phyloP scores from a whole-genome alignment of 176 grass and related monocot species.

The Avena sativa region DNA sequence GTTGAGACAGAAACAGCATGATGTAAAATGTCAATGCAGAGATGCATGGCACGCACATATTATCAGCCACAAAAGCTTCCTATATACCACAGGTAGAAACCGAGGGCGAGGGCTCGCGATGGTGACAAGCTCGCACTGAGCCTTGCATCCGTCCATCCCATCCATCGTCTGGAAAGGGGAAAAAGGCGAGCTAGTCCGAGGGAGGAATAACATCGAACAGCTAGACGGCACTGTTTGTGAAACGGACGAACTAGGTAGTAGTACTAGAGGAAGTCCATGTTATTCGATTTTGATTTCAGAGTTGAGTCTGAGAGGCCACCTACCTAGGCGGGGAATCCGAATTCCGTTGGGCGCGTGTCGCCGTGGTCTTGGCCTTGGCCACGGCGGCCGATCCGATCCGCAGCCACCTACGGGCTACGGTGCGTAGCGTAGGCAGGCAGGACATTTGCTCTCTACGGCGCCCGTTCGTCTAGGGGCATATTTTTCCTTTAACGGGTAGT shows the following conservation, averaged over 20 bases:
- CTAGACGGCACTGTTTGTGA: slow-evolving; percentile 39
- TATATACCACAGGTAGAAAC: neutral
- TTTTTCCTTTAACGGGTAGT: slow-evolving; percentile 34
- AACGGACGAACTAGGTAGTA: slow-evolving; percentile 37
- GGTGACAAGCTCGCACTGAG: neutral
- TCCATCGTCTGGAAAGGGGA: slow-evolving; percentile 28
- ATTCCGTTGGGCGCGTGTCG: slow-evolving; percentile 1
- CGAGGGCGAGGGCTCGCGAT: neutral
- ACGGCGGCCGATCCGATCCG: neutral
- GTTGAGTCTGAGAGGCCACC: slow-evolving; percentile 30
- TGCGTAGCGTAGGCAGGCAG: neutral
- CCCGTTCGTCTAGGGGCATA: slow-evolving; percentile 37
- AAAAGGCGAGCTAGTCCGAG: neutral
- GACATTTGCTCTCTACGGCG: slow-evolving; percentile 25
- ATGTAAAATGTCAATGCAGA: slow-evolving; percentile 22
- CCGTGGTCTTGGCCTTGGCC: slow-evolving; percentile 18
- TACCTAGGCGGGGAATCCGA: slow-evolving; percentile 52
- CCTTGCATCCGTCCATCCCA: neutral
- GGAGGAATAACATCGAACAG: slow-evolving; percentile 43
- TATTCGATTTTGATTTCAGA: neutral
- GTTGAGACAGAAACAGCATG: neutral
- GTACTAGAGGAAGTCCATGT: neutral
- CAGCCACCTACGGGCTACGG: slow-evolving; percentile 31
- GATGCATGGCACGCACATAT: neutral
- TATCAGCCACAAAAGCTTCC: neutral